Evolutionary conservation across 2,329 filamentous ascomycete species (phyloP).

Genomic region (Scedosporium minutisporum): DNA sequence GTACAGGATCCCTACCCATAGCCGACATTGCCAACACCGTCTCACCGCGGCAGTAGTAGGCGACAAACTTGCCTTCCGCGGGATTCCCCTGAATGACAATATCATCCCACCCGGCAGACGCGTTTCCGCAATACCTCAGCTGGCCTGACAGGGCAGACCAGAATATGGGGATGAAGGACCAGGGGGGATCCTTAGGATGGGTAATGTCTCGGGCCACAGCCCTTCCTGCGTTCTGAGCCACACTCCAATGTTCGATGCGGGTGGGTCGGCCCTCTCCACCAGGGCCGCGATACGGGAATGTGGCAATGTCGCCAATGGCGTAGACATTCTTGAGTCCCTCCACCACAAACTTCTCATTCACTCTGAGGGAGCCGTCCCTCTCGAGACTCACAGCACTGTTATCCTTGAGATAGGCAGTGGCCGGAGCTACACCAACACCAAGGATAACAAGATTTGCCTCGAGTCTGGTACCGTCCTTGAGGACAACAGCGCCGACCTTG

Average conservation of each 20-base stretch:
- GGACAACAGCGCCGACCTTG: constrained; percentile 67
- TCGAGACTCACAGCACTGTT: constrained; percentile 63
- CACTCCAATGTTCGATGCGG: constrained; percentile 97
- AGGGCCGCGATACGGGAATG: constrained; percentile 87
- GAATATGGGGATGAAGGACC: constrained; percentile 81
- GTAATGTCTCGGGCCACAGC: constrained; percentile 67
- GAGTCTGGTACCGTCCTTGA: constrained; percentile 79
- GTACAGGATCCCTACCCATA: constrained; percentile 83
- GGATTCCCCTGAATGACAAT: constrained; percentile 69
- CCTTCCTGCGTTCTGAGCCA: constrained; percentile 86
- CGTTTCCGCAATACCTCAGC: constrained; percentile 88
- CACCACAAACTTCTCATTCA: constrained; percentile 72
- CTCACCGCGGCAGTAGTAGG: constrained; percentile 81
- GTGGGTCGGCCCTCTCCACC: constrained; percentile 63
- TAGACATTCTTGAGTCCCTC: constrained; percentile 72
- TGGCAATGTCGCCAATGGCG: constrained; percentile 90
- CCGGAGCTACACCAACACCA: constrained; percentile 79
- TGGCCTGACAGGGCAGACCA: constrained; percentile 91
- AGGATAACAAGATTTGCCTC: constrained; percentile 85
- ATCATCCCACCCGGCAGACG: constrained; percentile 72
- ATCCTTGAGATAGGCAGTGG: constrained; percentile 70
- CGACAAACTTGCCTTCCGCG: constrained; percentile 71
- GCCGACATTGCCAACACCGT: constrained; percentile 81
- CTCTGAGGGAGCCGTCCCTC: constrained; percentile 75
- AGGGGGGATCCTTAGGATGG: constrained; percentile 38